A percentile compares a stretch with the other conserved stretches of the same genome.
phyloP scores from a whole-genome alignment of 257 asterid species.

The Apocynum venetum region DNA sequence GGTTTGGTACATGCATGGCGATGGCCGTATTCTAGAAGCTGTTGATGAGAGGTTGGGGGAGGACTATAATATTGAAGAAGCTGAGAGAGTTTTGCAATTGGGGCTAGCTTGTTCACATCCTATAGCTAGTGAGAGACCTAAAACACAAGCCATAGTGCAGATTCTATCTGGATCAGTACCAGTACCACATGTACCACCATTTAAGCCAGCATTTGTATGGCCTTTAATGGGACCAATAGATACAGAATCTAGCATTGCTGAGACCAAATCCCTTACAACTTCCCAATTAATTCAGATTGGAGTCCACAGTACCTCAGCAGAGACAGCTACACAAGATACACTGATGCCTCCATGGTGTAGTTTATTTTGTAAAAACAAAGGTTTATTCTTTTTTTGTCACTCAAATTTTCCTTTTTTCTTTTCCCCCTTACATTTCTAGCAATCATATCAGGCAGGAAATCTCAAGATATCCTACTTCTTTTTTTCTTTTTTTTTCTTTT shows the following conservation, averaged over 20 bases:
- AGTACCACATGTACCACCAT: constrained; percentile 32
- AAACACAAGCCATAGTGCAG: constrained; percentile 27
- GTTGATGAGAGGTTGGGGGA: constrained; percentile 57
- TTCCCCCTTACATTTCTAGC: constrained; percentile 1
- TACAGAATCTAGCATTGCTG: constrained; percentile 18
- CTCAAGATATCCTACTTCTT: background rate
- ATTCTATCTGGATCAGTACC: constrained; percentile 26
- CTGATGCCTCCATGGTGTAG: constrained; percentile 4
- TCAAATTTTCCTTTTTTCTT: background rate
- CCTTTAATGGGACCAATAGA: constrained; percentile 22
- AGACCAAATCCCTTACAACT: constrained; percentile 23
- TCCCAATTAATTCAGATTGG: constrained; percentile 45
- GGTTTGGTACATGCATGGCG: constrained; percentile 90
- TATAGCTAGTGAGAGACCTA: constrained; percentile 35
- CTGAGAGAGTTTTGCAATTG: constrained; percentile 30
- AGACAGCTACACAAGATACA: constrained; percentile 27
- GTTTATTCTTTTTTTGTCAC: background rate
- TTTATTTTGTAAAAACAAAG: constrained; percentile 5
- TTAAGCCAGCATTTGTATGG: constrained; percentile 46
- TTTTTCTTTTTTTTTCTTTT: background rate
- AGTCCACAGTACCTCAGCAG: constrained; percentile 46
- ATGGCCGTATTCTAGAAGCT: constrained; percentile 59
- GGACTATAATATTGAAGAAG: constrained; percentile 32
- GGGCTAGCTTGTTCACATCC: constrained; percentile 53
- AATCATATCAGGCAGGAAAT: constrained; percentile 10